A percentile compares a stretch with the other conserved stretches of the same genome.
Evolutionary conservation across 2,329 filamentous ascomycete genomes (phyloP).

Genomic region (Arachnomyces sp.): DNA sequence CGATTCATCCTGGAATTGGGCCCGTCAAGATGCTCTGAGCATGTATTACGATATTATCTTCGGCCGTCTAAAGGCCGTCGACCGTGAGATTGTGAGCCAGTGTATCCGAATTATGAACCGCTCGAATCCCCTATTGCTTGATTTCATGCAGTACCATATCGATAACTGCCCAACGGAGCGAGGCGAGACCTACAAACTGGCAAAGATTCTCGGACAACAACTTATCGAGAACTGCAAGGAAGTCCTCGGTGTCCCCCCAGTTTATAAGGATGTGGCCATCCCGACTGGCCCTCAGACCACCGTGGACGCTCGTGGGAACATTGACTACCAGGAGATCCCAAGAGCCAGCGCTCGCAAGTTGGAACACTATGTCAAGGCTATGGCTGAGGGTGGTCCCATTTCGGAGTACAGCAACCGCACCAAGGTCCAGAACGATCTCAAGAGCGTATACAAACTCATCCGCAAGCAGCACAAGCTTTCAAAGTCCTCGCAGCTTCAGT

Average conservation of each 20-base stretch:
- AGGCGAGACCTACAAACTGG: slow-evolving; percentile 95
- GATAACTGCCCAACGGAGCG: slow-evolving; percentile 96
- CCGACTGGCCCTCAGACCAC: slow-evolving; percentile 88
- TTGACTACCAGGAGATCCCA: slow-evolving; percentile 83
- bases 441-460: slow-evolving; percentile 95
- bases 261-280: slow-evolving; percentile 91
- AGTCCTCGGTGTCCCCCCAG: slow-evolving; percentile 70
- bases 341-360: slow-evolving; percentile 87
- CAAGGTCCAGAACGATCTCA: slow-evolving; percentile 93
- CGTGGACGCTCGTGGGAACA: slow-evolving; percentile 85
- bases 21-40: slow-evolving; percentile 87
- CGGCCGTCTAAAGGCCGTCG: slow-evolving; percentile 81
- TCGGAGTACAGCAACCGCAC: slow-evolving; percentile 97
- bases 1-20: slow-evolving; percentile 99
- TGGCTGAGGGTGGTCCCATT: slow-evolving; percentile 97
- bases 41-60: slow-evolving; percentile 99
- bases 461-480: slow-evolving; percentile 97
- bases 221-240: slow-evolving; percentile 98
- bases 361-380: slow-evolving; percentile 96
- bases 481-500: slow-evolving; percentile 91
- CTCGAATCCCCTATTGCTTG: slow-evolving; percentile 86
- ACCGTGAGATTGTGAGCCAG: slow-evolving; percentile 95
- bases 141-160: slow-evolving; percentile 99
- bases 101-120: slow-evolving; percentile 99
- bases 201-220: slow-evolving; percentile 84